A percentile compares a stretch with the other conserved stretches of the same genome.
Evolutionary conservation across 495 filamentous ascomycete genomes (phyloP).

Genomic region (Hyaloscypha hepaticicola): DNA sequence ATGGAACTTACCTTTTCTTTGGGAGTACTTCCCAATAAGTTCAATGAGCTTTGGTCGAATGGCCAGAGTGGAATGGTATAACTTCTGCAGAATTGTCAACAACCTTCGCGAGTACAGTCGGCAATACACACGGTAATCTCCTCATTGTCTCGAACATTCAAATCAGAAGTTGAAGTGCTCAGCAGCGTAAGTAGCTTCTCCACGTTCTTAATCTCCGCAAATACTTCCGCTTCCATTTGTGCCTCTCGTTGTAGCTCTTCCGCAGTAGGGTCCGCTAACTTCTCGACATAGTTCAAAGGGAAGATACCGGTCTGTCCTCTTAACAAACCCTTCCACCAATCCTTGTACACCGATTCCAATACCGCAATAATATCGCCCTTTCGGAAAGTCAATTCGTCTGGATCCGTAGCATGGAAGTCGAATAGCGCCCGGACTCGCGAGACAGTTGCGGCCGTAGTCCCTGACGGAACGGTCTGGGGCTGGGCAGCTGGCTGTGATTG

Average conservation of each 20-base stretch:
- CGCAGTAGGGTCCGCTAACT: conserved; percentile 87
- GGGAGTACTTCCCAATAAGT: conserved; percentile 97
- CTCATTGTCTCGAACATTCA: conserved; percentile 84
- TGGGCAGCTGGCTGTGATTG: conserved; percentile 33
- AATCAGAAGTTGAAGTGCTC: conserved; percentile 89
- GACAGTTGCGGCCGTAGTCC: conserved; percentile 94
- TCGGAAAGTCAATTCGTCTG: conserved; percentile 90
- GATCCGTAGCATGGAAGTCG: conserved; percentile 91
- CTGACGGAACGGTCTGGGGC: conserved; percentile 43
- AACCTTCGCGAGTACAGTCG: not conserved
- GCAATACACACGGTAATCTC: conserved; percentile 71
- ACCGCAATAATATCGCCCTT: conserved; percentile 98
- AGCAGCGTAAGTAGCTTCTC: conserved; percentile 92
- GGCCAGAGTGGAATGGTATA: conserved; percentile 91
- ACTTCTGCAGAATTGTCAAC: conserved; percentile 46
- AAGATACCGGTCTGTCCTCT: conserved; percentile 96
- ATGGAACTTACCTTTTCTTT: conserved; percentile 82
- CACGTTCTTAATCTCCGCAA: conserved; percentile 97
- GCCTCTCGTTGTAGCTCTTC: conserved; percentile 95
- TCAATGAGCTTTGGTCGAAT: conserved; percentile 98
- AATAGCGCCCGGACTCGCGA: conserved; percentile 91
- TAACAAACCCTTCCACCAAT: conserved; percentile 98
- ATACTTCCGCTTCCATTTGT: conserved; percentile 96
- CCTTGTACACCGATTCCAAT: conserved; percentile 95
- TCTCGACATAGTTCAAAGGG: conserved; percentile 98